A percentile compares a stretch with the other conserved stretches of the same genome.
Evolutionary conservation across 805 yeast genomes (phyloP).

Genomic region (Zygoascus biomembranicola): DNA sequence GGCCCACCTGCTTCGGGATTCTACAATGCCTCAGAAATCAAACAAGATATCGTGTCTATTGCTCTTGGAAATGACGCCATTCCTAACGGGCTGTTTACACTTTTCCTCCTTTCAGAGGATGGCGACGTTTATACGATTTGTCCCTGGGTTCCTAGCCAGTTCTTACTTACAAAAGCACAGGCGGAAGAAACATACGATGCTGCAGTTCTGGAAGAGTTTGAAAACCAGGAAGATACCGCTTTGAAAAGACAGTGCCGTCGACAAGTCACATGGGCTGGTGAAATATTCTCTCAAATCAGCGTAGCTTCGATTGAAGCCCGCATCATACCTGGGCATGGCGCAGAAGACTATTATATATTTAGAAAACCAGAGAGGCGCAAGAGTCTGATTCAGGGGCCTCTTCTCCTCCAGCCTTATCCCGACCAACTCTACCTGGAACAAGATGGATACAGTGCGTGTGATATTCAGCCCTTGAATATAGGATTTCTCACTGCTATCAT

Average conservation of each 20-base stretch:
- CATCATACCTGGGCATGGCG: conserved; percentile 11
- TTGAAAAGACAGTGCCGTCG: neutral
- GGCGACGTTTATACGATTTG: conserved; percentile 53
- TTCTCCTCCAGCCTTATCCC: conserved; percentile 47
- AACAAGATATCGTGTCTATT: conserved; percentile 31
- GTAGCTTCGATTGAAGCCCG: conserved; percentile 15
- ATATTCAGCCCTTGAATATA: conserved; percentile 25
- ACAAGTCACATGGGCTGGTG: conserved; percentile 16
- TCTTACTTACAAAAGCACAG: conserved; percentile 31
- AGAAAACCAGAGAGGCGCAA: conserved; percentile 13
- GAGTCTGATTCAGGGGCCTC: conserved; percentile 42
- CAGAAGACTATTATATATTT: conserved; percentile 17
- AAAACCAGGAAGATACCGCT: neutral
- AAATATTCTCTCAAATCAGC: conserved; percentile 17
- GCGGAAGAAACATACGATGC: conserved; percentile 29
- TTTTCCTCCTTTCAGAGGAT: conserved; percentile 45
- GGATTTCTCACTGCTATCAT: conserved; percentile 14
- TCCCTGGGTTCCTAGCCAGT: conserved; percentile 52
- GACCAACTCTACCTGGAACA: conserved; percentile 34
- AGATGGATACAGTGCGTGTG: conserved; percentile 33
- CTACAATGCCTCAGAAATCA: neutral
- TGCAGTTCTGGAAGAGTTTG: conserved; percentile 24
- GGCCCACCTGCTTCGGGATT: neutral
- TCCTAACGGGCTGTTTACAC: conserved; percentile 39
- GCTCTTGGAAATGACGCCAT: conserved; percentile 36